phyloP scores from a whole-genome alignment of 2,329 filamentous ascomycete species.

The Trichoderma hamatum region DNA sequence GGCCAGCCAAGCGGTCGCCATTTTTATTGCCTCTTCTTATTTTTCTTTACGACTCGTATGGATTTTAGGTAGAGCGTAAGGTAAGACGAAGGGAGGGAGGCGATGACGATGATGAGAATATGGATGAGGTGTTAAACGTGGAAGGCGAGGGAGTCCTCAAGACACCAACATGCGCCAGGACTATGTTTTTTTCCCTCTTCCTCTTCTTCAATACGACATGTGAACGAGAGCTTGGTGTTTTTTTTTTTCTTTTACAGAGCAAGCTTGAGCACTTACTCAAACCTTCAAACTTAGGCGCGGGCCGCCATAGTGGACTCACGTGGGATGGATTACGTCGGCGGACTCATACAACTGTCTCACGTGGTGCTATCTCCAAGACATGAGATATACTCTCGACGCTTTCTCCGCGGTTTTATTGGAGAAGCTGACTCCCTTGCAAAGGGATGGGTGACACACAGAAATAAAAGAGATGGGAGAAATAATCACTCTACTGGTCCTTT shows the following conservation, averaged over 20 bases:
- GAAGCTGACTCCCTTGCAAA: background rate
- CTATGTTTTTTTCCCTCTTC: background rate
- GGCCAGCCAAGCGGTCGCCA: conserved; percentile 35
- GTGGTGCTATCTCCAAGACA: conserved; percentile 16
- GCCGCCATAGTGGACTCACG: conserved; percentile 13
- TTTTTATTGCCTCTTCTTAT: conserved; percentile 17
- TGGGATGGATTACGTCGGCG: conserved; percentile 24
- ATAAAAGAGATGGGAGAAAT: background rate
- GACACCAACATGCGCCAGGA: background rate
- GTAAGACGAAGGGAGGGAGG: background rate
- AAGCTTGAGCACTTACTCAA: background rate
- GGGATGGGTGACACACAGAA: background rate
- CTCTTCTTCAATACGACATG: background rate
- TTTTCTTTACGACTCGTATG: background rate
- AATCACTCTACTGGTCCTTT: conserved; percentile 6
- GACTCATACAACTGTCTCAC: conserved; percentile 12
- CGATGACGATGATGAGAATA: background rate
- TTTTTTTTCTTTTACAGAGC: background rate
- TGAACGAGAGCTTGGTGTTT: background rate
- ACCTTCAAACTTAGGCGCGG: background rate
- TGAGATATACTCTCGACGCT: background rate
- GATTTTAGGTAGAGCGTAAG: background rate
- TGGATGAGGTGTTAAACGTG: background rate
- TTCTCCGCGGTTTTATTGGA: conserved; percentile 17
- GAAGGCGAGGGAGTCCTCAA: background rate